phyloP scores from a whole-genome alignment of 176 grass and related monocot species.

The Bromus sterilis region DNA sequence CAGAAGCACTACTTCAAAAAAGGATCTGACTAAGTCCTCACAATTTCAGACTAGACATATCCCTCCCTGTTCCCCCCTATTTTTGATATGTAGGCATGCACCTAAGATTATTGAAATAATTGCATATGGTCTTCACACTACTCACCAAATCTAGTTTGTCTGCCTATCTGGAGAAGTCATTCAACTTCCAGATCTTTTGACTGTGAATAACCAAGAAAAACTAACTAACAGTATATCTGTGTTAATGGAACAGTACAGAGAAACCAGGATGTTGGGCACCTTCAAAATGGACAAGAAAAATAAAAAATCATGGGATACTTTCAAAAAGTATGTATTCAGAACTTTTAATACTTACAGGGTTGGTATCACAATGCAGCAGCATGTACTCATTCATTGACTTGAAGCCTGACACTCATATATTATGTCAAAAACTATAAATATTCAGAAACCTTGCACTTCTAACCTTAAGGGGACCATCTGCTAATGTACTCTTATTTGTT shows the following conservation, averaged over 20 bases:
- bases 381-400: not conserved
- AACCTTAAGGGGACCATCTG: not conserved
- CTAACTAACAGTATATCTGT: not conserved
- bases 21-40: slow-evolving; percentile 19
- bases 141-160: not conserved
- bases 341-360: not conserved
- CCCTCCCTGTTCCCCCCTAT: not conserved
- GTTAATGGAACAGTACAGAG: not conserved
- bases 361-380: not conserved
- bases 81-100: not conserved
- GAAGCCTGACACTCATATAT: not conserved
- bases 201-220: not conserved
- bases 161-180: not conserved
- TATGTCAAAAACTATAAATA: not conserved
- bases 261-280: slow-evolving; percentile 6
- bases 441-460: not conserved
- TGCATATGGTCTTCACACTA: not conserved
- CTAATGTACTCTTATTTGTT: not conserved
- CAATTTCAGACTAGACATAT: not conserved
- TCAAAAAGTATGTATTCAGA: not conserved
- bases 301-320: not conserved
- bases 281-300: not conserved
- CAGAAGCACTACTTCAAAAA: slow-evolving; percentile 48
- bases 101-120: not conserved
- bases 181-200: not conserved